phyloP scores from a whole-genome alignment of 2,329 filamentous ascomycete species.

The Clathrospora elynae region DNA sequence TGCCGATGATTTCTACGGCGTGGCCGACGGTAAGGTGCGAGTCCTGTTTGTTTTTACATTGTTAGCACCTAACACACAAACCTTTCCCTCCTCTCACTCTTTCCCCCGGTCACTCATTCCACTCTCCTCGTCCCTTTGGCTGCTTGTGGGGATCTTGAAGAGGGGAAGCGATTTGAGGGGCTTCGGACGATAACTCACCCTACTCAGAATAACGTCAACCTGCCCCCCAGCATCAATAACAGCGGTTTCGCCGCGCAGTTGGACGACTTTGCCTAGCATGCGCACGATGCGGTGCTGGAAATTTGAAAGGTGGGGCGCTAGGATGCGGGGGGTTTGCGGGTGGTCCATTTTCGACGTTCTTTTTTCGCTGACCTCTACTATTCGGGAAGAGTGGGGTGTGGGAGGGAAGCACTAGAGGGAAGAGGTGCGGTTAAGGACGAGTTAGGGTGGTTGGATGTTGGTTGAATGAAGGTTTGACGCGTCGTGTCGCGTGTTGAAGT shows the following conservation, averaged over 20 bases:
- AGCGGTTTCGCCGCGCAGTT: conserved; percentile 80
- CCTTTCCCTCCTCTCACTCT: background rate
- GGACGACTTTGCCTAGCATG: conserved; percentile 81
- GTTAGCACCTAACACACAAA: no score
- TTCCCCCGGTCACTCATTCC: background rate
- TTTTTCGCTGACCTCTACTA: background rate
- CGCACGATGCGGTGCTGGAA: conserved; percentile 77
- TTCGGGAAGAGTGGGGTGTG: background rate
- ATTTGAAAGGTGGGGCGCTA: conserved; percentile 75
- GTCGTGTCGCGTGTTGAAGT: conserved; percentile 9
- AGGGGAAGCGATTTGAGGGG: background rate
- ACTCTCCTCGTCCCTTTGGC: no score
- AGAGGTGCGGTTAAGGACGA: background rate
- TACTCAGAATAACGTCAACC: conserved; percentile 74
- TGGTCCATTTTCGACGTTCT: conserved; percentile 34
- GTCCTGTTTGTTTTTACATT: conserved; percentile 58
- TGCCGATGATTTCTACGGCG: conserved; percentile 77
- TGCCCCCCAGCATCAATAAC: conserved; percentile 79
- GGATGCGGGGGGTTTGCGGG: conserved; percentile 74
- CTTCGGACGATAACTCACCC: conserved; percentile 56
- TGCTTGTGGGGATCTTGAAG: background rate
- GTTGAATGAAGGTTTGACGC: conserved; percentile 10
- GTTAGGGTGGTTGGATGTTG: background rate
- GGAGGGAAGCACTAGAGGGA: background rate
- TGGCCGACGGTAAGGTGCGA: conserved; percentile 71